phyloP scores from a whole-genome alignment of 345 rosid genomes.

The Bruguiera sexangula region DNA sequence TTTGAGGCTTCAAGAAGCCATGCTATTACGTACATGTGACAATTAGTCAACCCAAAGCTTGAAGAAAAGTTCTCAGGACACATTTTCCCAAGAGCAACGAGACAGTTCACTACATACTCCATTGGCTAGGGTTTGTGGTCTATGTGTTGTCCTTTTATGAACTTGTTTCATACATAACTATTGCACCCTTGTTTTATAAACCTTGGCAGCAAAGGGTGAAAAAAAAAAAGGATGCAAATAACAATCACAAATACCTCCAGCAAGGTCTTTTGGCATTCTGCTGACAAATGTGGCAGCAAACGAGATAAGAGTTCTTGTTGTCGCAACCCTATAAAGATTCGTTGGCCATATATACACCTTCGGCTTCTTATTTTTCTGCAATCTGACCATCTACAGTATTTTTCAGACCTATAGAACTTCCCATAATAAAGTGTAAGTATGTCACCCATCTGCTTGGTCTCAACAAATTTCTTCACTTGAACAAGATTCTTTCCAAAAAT shows the following conservation, averaged over 20 bases:
- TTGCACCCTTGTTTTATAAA: background rate
- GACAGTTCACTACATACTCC: background rate
- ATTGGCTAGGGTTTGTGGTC: background rate
- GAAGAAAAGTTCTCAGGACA: background rate
- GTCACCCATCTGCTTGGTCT: slow-evolving; percentile 44
- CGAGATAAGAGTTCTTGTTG: slow-evolving; percentile 58
- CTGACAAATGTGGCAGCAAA: slow-evolving; percentile 34
- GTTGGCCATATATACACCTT: slow-evolving; percentile 43
- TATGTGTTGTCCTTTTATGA: background rate
- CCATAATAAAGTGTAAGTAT: slow-evolving; percentile 54
- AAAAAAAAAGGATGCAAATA: background rate
- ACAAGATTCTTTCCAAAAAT: slow-evolving; percentile 60
- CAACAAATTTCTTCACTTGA: slow-evolving; percentile 45
- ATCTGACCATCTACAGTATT: slow-evolving; percentile 52
- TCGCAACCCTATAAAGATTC: slow-evolving; percentile 51
- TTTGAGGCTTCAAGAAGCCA: too few relatives aligned
- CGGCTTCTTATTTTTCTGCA: slow-evolving; percentile 44
- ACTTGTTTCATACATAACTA: background rate
- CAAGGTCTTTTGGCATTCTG: slow-evolving; percentile 31
- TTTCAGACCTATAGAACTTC: slow-evolving; percentile 45
- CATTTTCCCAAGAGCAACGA: background rate
- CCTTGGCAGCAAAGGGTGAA: background rate
- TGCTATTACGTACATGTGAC: background rate
- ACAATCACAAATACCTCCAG: slow-evolving; percentile 38
- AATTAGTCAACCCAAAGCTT: background rate